Evolutionary conservation across 768 basidiomycete genomes (phyloP), one percentile per base, ranked within the genome.

Genomic region (Leucocoprinus sp.): DNA sequence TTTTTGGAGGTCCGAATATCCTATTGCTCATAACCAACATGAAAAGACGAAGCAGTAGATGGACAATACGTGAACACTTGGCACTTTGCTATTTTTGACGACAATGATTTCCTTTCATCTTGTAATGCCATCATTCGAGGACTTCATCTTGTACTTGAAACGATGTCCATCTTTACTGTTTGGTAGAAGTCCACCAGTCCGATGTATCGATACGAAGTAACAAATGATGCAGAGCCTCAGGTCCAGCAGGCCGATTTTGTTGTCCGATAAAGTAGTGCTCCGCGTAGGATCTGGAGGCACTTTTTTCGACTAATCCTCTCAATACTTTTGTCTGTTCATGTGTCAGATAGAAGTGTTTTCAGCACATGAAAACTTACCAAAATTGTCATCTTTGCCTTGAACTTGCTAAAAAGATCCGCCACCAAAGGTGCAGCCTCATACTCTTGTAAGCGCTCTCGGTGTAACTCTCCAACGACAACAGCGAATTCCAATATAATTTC

Each of bases 401-500:
- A 86, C 42, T 68, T 67, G 5, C 54, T 45, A 52, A 71, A 76
- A 3, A 86, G 62, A 6, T 75, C 69, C 37, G 77, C 75, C 2
- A 87, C 64, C 50, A 65, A 45, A 1, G 69, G 67, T 4, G 72
- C 73, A n/a, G 82, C 86, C 48, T 76, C 66, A 55, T 83, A 78
- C 52, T 88, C 85, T 50, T 78, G 63, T 52, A 84, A 37, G 15
- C 71, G 64, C 1, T 69, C 73, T 17, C 72, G 64, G 51, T 69
- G 69, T 3, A 82, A 55, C 42, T 83, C 81, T 5, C 82, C 80
- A 0, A 80, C 72, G 18, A 86, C 65, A 18, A 84, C 66, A 19
- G 78, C 74, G 50, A 85, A 75, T 43, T 84, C 79, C 36, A 91
- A 66, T 3, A 88, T 70, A 28, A 77, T 57, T 55, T 84, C 81